Evolutionary conservation across 768 basidiomycete species (phyloP).

Genomic region (Coprinopsis strossmayeri): DNA sequence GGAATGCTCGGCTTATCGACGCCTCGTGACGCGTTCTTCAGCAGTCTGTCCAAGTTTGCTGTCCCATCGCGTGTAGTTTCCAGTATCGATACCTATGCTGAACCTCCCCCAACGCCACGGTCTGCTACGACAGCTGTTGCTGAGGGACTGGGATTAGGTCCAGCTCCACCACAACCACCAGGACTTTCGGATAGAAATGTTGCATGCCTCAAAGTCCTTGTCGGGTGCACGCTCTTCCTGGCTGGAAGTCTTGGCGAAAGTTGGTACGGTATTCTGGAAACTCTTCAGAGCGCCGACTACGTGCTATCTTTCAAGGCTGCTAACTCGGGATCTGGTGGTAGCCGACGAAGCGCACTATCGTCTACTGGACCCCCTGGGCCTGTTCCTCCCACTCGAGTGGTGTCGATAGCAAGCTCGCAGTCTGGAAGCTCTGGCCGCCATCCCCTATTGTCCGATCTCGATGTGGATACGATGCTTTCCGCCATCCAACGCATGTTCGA

Average conservation of each 20-base stretch:
- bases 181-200: conserved; percentile 85
- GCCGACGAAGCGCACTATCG: conserved; percentile 20
- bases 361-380: conserved; percentile 24
- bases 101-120: conserved; percentile 51
- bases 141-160: conserved; percentile 61
- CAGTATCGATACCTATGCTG: conserved; percentile 55
- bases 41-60: conserved; percentile 81
- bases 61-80: conserved; percentile 90
- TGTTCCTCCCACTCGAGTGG: conserved; percentile 29
- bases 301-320: conserved; percentile 61
- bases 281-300: conserved; percentile 92
- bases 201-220: conserved; percentile 80
- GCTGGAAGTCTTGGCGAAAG: conserved; percentile 83
- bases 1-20: conserved; percentile 85
- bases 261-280: conserved; percentile 90
- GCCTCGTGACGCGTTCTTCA: conserved; percentile 90
- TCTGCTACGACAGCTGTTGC: conserved; percentile 49
- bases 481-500: conserved; percentile 86
- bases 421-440: conserved; percentile 28
- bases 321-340: conserved; percentile 16
- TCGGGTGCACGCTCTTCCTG: conserved; percentile 72
- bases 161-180: conserved; percentile 47
- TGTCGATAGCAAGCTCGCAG: conserved; percentile 25
- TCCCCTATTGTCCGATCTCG: conserved; percentile 64
- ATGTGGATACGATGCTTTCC: conserved; percentile 64